phyloP scores from a whole-genome alignment of 164 flowering plant genomes.

The Malania oleifera region DNA sequence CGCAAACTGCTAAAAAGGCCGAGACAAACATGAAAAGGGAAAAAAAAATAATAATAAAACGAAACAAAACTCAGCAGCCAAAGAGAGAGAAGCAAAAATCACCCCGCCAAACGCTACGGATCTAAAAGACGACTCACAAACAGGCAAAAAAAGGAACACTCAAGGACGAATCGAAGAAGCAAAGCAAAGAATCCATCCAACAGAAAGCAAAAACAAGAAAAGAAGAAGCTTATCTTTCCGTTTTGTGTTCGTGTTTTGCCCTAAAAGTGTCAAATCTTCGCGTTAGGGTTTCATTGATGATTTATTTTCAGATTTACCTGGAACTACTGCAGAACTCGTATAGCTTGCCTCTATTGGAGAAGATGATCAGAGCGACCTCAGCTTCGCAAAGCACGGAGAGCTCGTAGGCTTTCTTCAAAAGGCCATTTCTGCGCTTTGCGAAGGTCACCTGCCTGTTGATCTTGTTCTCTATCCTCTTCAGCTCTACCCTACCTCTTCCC shows the following conservation, averaged over 20 bases:
- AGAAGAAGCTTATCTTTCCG: not conserved
- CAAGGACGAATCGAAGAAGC: constrained; percentile 4
- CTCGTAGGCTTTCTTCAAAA: constrained; percentile 91
- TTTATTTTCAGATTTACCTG: constrained; percentile 37
- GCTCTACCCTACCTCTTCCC: constrained; percentile 92
- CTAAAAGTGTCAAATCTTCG: not conserved
- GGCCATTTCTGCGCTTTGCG: constrained; percentile 82
- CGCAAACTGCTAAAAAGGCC: constrained; percentile 42
- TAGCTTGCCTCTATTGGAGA: constrained; percentile 88
- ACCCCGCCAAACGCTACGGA: not conserved
- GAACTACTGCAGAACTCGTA: constrained; percentile 84
- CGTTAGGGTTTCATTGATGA: not conserved
- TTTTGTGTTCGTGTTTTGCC: constrained; percentile 7
- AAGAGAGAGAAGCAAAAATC: not conserved
- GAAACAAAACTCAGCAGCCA: constrained; percentile 20
- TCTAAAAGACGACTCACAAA: constrained; percentile 10
- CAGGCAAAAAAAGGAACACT: too few relatives aligned
- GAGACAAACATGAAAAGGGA: constrained; percentile 54
- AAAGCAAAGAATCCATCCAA: constrained; percentile 2
- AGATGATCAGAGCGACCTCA: constrained; percentile 87
- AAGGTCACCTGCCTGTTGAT: constrained; percentile 88
- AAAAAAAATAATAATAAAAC: constrained; percentile 50
- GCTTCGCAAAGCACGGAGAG: constrained; percentile 85
- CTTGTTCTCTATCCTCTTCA: constrained; percentile 95
- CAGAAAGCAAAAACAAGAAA: not conserved